A percentile compares a stretch with the other conserved stretches of the same genome.
Conservation (phyloP, 2,329 filamentous ascomycete species). For the Sordariomycetes sp. region DNA sequence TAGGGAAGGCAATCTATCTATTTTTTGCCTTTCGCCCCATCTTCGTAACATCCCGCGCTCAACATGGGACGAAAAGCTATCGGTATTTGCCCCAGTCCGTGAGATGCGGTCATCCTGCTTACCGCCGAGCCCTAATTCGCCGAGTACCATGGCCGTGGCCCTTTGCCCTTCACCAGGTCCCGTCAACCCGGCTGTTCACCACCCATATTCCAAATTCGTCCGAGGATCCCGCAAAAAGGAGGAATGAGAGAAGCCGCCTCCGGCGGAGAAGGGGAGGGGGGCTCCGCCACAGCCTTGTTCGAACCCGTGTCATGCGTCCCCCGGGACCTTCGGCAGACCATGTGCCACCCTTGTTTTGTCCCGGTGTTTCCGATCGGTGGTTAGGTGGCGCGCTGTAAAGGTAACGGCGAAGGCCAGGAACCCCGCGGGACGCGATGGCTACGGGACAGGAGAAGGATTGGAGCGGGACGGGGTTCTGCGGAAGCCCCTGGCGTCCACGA, state of each 20-base stretch:
- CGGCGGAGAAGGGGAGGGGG: not conserved
- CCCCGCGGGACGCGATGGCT: not conserved
- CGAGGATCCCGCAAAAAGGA: not conserved
- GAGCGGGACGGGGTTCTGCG: not conserved
- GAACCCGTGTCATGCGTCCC: not conserved
- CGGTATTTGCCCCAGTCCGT: not conserved
- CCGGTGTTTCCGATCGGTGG: not conserved
- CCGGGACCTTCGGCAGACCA: not conserved
- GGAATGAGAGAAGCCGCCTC: not conserved
- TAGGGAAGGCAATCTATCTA: no score
- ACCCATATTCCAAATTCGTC: not conserved
- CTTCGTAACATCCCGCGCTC: not conserved
- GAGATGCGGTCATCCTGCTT: not conserved
- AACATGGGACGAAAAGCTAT: not conserved
- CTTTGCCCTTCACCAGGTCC: not conserved
- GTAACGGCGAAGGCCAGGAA: no score
- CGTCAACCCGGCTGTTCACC: not conserved
- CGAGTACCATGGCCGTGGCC: not conserved
- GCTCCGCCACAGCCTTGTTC: not conserved
- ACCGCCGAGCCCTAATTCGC: not conserved
- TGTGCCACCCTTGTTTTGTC: not conserved
- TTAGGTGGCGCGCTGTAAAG: no score
- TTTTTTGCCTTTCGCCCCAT: not conserved
- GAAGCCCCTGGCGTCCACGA: not conserved
- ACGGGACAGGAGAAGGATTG: not conserved